Conservation (phyloP, 441 rosid species). For the Metrosideros polymorpha region DNA sequence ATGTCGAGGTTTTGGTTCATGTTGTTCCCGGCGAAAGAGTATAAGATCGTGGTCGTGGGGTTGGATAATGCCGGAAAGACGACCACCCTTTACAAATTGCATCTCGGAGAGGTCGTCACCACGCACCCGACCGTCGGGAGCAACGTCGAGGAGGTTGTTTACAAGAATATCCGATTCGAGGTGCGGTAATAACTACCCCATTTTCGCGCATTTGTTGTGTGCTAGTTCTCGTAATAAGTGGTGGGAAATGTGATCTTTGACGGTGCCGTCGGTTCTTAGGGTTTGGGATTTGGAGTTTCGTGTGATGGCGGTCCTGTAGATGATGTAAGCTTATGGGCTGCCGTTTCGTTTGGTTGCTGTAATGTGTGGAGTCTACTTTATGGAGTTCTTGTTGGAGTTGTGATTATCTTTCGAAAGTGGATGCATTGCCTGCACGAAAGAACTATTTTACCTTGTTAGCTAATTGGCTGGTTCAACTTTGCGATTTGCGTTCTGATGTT, state of each 20-base stretch:
- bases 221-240: neutral
- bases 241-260: neutral
- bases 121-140: constrained; percentile 98
- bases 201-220: neutral
- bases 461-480: neutral
- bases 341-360: neutral
- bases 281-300: neutral
- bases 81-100: constrained; percentile 93
- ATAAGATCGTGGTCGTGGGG: constrained; percentile 95
- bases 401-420: neutral
- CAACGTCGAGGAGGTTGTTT: constrained; percentile 94
- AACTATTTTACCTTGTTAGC: neutral
- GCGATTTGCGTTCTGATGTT: neutral
- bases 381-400: neutral
- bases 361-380: neutral
- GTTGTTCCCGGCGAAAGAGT: constrained; percentile 95
- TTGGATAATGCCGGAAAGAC: constrained; percentile 98
- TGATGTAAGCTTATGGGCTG: neutral
- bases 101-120: constrained; percentile 94
- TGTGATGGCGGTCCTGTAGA: neutral
- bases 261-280: neutral
- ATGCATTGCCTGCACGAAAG: neutral
- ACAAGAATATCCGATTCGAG: constrained; percentile 95
- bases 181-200: constrained; percentile 10
- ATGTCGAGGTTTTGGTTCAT: constrained; percentile 91